Percentiles rank a stretch among this genome's conserved stretches.
Evolutionary conservation across 306 rosid genomes (phyloP).

Genomic region (Cicer pinnatifidum): DNA sequence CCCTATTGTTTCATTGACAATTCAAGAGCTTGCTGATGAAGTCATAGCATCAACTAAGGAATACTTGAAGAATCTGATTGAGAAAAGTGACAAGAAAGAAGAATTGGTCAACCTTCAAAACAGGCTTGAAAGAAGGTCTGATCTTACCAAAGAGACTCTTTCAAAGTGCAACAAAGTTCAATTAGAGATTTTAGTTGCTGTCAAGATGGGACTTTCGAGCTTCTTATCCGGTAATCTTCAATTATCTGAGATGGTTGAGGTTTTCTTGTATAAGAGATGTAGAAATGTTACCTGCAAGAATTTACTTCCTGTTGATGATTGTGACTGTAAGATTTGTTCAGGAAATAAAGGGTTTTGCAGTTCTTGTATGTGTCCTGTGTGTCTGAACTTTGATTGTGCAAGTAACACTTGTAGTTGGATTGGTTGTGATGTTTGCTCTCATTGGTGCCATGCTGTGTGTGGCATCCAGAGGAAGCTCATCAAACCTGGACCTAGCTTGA

Average conservation of each 20-base stretch:
- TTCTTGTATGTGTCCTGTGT: conserved; percentile 92
- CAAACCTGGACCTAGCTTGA: conserved; percentile 90
- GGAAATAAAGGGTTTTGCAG: conserved; percentile 86
- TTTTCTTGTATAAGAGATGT: conserved; percentile 79
- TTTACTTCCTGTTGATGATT: conserved; percentile 88
- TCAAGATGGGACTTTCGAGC: conserved; percentile 79
- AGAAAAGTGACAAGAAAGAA: conserved; percentile 72
- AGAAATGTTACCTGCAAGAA: conserved; percentile 77
- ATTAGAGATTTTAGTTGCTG: conserved; percentile 71
- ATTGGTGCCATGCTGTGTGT: conserved; percentile 99
- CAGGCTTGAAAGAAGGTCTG: conserved; percentile 76
- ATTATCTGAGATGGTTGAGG: conserved; percentile 73
- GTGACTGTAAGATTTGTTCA: conserved; percentile 94
- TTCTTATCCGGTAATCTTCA: conserved; percentile 63
- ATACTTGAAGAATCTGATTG: conserved; percentile 71
- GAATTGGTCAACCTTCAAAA: conserved; percentile 73
- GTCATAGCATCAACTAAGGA: conserved; percentile 58
- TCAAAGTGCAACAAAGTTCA: conserved; percentile 75
- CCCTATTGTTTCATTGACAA: conserved; percentile 55
- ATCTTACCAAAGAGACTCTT: conserved; percentile 77
- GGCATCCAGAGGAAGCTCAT: conserved; percentile 83
- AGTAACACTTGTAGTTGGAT: conserved; percentile 96
- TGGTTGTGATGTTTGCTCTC: conserved; percentile 96
- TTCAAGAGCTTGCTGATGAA: conserved; percentile 82
- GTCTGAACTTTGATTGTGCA: conserved; percentile 96